Base-by-base conservation (phyloP, 805 yeast species). In the Hanseniaspora singularis region DNA sequence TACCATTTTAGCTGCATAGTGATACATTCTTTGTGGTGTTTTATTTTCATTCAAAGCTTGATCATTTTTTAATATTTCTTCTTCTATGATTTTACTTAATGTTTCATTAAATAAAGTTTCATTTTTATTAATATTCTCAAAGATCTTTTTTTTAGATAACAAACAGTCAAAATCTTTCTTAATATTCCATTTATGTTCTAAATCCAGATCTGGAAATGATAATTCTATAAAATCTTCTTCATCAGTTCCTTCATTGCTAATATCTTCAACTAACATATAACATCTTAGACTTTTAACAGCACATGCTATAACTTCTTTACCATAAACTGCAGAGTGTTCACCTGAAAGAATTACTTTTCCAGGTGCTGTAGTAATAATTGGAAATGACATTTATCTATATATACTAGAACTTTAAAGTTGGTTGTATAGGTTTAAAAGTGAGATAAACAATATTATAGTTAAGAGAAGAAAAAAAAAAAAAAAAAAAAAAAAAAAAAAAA, bases 341-440 rank as follows among this genome's bases (percentile, higher is more conserved):
- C 98, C 98, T 61, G 88, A 92, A 30, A 92, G 70, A 55, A 92
- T 92, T 38, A 87, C 95, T 58, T 92, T 92, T 3, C 98, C 98
- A 0, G 98, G 98, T 1, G 98, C 92, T 46, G 95, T 83, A 1
- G 86, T 84, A 42, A 76, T 64, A 61, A 88, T 85, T 16, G 86
- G 82, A 34, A 59, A 41, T 1, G 18, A 11, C 39, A 41, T 41
- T 24, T 22, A 32, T 33, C 6, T 11, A 33, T n/a, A n/a, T n/a
- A n/a, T n/a, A n/a, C n/a, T n/a, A n/a, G n/a, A n/a, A n/a, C n/a
- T n/a, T n/a, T n/a, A n/a, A n/a, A n/a, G n/a, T n/a, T n/a, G n/a
- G n/a, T n/a, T n/a, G n/a, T n/a, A n/a, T n/a, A n/a, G n/a, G n/a
- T n/a, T n/a, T n/a, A n/a, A n/a, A n/a, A n/a, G n/a, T n/a, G n/a